phyloP scores from a whole-genome alignment of 2,329 filamentous ascomycete genomes.

The Aspergillus piperis region DNA sequence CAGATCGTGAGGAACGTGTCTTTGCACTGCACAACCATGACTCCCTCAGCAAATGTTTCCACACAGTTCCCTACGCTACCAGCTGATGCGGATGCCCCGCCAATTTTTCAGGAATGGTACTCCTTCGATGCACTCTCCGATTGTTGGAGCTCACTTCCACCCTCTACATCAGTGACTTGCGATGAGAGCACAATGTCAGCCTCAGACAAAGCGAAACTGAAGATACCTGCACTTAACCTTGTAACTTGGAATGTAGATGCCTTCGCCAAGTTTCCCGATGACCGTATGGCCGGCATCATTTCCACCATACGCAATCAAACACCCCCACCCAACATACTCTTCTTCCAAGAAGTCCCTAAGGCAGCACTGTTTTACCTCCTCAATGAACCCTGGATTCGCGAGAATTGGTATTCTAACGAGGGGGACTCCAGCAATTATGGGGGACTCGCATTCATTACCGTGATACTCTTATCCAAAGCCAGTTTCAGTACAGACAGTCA shows the following conservation, averaged over 20 bases:
- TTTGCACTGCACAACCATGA: not conserved
- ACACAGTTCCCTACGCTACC: not conserved
- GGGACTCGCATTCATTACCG: not conserved
- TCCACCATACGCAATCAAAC: constrained; percentile 19
- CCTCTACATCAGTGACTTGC: not conserved
- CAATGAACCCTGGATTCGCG: constrained; percentile 25
- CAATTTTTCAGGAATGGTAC: constrained; percentile 13
- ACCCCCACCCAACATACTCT: constrained; percentile 33
- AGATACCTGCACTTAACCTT: constrained; percentile 26
- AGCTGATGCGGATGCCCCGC: not conserved
- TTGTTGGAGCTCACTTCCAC: not conserved
- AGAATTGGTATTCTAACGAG: constrained; percentile 26
- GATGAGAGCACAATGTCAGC: not conserved
- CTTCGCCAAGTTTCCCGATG: constrained; percentile 8
- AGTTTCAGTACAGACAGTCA: constrained; percentile 18
- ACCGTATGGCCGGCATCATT: constrained; percentile 31
- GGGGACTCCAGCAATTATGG: not conserved
- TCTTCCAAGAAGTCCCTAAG: constrained; percentile 39
- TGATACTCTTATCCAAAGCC: not conserved
- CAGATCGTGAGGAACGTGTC: not conserved
- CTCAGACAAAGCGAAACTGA: not conserved
- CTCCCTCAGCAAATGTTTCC: not conserved
- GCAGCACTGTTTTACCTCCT: constrained; percentile 28
- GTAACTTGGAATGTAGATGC: constrained; percentile 40
- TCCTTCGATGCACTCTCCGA: not conserved